Evolutionary conservation across 192 early-diverging fungal genomes (phyloP).

Genomic region (Coemansia sp.): DNA sequence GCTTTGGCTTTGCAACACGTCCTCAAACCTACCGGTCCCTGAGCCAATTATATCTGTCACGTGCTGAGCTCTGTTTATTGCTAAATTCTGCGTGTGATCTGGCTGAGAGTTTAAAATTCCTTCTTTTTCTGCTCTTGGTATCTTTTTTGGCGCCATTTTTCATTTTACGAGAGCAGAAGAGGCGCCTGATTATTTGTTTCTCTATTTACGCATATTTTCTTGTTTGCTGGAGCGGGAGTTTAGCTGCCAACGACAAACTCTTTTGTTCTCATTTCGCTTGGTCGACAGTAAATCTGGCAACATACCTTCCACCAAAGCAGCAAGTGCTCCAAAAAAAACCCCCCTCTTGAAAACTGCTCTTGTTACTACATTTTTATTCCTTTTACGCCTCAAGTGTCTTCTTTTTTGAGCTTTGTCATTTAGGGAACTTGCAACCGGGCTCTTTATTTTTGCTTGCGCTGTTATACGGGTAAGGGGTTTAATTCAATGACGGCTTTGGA

Average conservation of each 20-base stretch:
- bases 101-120: conserved; percentile 7
- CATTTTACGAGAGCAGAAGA: conserved; percentile 2
- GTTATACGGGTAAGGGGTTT: neutral
- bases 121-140: neutral
- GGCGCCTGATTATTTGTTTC: conserved; percentile 6
- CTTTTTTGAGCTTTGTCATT: conserved; percentile 2
- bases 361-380: conserved; percentile 12
- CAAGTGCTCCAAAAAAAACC: conserved; percentile 17
- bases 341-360: conserved; percentile 2
- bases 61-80: conserved; percentile 14
- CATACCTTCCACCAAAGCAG: conserved; percentile 1
- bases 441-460: neutral
- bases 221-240: neutral
- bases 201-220: conserved; percentile 3
- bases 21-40: conserved; percentile 1
- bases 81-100: conserved; percentile 36
- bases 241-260: too few species aligned
- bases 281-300: conserved; percentile 22
- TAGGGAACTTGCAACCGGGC: neutral
- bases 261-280: conserved; percentile 4
- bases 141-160: conserved; percentile 5
- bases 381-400: neutral
- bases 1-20: neutral
- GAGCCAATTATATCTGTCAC: conserved; percentile 20
- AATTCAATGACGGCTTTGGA: conserved; percentile 41